Evolutionary conservation across 805 yeast species (phyloP).

Genomic region (Suhomyces kilbournensis): DNA sequence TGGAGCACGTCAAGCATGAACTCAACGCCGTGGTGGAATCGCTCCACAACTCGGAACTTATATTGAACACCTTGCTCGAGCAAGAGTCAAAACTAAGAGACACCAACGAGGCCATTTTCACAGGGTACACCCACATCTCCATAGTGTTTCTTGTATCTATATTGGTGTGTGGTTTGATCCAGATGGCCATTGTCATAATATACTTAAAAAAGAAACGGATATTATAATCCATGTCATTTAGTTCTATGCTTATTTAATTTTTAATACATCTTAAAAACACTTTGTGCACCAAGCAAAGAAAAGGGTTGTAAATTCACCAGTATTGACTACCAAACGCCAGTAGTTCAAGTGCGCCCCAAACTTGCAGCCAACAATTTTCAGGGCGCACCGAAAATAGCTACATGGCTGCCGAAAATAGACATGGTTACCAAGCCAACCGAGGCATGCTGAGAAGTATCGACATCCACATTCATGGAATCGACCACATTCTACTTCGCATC

Average conservation of each 20-base stretch:
- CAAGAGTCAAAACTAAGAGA: conserved; percentile 36
- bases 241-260: not conserved
- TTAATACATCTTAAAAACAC: too few relatives aligned
- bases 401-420: too few relatives aligned
- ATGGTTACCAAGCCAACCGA: too few relatives aligned
- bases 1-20: conserved; percentile 28
- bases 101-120: conserved; percentile 37
- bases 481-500: too few relatives aligned
- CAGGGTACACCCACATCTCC: conserved; percentile 30
- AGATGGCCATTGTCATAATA: conserved; percentile 28
- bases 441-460: too few relatives aligned
- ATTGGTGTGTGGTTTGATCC: conserved; percentile 28
- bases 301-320: too few relatives aligned
- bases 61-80: conserved; percentile 26
- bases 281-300: too few relatives aligned
- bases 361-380: too few relatives aligned
- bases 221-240: conserved; percentile 16
- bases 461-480: too few relatives aligned
- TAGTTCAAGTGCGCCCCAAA: too few relatives aligned
- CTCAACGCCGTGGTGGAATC: conserved; percentile 30
- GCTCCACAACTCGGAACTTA: conserved; percentile 26
- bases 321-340: too few relatives aligned
- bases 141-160: conserved; percentile 26
- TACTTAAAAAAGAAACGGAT: conserved; percentile 27
- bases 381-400: too few relatives aligned